phyloP scores from a whole-genome alignment of 2,329 filamentous ascomycete species.

The Elsinoe australis region DNA sequence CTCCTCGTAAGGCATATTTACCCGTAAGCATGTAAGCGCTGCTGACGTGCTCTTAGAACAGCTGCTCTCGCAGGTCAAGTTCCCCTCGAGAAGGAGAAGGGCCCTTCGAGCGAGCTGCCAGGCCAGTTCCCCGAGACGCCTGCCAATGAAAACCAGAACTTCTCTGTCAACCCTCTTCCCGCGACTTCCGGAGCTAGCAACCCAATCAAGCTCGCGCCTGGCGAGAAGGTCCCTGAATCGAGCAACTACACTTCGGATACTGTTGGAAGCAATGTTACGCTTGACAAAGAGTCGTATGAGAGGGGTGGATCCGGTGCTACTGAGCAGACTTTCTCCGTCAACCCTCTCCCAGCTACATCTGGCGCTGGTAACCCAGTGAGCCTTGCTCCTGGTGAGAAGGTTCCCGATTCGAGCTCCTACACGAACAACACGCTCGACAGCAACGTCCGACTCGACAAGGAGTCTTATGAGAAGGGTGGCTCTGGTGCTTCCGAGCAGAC shows the following conservation, averaged over 20 bases:
- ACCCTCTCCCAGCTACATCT: constrained; percentile 49
- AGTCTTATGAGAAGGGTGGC: constrained; percentile 77
- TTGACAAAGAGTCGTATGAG: constrained; percentile 81
- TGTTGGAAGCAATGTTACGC: constrained; percentile 54
- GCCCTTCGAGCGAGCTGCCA: constrained; percentile 41
- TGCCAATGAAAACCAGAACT: constrained; percentile 36
- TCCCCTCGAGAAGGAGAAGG: constrained; percentile 49
- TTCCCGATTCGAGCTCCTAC: constrained; percentile 60
- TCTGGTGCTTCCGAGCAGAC: constrained; percentile 36
- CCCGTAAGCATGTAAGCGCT: constrained; percentile 29
- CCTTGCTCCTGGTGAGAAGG: constrained; percentile 69
- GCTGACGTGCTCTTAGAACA: constrained; percentile 60
- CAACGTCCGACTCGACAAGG: constrained; percentile 60
- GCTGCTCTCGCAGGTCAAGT: constrained; percentile 60
- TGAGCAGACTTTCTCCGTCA: constrained; percentile 46
- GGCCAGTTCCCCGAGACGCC: constrained; percentile 70
- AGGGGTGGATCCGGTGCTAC: constrained; percentile 51
- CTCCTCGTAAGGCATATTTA: constrained; percentile 44
- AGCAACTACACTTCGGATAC: constrained; percentile 59
- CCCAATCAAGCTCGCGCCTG: constrained; percentile 68
- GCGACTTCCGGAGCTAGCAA: constrained; percentile 58
- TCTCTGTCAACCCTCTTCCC: constrained; percentile 54
- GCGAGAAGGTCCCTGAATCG: constrained; percentile 69
- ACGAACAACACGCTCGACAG: constrained; percentile 64
- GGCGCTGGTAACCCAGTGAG: constrained; percentile 67